Conservation (phyloP, 1,139 yeast species). For the Yamadazyma atlantica region DNA sequence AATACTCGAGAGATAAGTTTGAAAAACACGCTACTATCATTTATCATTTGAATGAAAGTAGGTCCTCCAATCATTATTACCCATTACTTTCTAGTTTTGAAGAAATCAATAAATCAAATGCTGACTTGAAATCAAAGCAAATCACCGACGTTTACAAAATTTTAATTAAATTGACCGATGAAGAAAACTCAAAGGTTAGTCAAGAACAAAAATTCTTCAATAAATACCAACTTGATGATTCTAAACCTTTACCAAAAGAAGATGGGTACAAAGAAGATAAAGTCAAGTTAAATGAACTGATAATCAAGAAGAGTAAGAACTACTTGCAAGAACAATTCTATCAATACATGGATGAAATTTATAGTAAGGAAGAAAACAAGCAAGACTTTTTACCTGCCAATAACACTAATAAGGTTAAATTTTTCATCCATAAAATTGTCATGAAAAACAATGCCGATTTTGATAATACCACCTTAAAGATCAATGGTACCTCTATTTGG, state of each 20-base stretch:
- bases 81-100: constrained; percentile 55
- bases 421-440: constrained; percentile 58
- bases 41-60: constrained; percentile 65
- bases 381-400: constrained; percentile 57
- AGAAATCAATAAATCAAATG: constrained; percentile 49
- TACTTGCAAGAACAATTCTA: constrained; percentile 78
- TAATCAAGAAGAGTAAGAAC: constrained; percentile 56
- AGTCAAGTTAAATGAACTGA: constrained; percentile 42
- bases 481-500: constrained; percentile 91
- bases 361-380: constrained; percentile 57
- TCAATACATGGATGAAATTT: constrained; percentile 70
- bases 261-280: constrained; percentile 5
- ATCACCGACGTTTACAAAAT: constrained; percentile 66
- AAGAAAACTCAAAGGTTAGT: constrained; percentile 31
- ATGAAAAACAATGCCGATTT: constrained; percentile 36
- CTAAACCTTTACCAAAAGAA: constrained; percentile 2
- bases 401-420: constrained; percentile 66
- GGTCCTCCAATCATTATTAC: constrained; percentile 52
- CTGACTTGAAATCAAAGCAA: constrained; percentile 62
- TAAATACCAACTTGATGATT: constrained; percentile 26
- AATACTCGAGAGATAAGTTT: constrained; percentile 55
- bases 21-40: constrained; percentile 74
- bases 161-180: constrained; percentile 43
- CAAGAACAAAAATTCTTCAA: constrained; percentile 50
- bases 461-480: constrained; percentile 37